Conservation (phyloP, 129 eudicot species). For the Centrapalus pauciflorus region DNA sequence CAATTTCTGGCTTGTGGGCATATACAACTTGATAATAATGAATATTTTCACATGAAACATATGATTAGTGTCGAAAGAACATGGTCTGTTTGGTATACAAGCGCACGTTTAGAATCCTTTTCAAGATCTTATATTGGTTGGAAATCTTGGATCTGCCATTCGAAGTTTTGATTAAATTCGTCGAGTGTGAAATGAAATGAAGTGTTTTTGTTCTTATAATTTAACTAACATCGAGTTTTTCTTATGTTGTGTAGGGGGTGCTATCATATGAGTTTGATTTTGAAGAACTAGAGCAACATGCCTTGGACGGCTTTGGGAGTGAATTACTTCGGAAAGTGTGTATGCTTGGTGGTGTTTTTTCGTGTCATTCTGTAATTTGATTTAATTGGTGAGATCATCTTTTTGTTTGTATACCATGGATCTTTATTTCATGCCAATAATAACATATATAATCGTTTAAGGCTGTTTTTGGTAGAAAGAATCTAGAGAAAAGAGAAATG, state of each 20-base stretch:
- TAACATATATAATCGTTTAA: too few species aligned
- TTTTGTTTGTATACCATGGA: background rate
- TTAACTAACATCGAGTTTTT: background rate
- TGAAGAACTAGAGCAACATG: conserved; percentile 39
- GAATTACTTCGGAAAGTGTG: conserved; percentile 45
- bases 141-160: too few species aligned
- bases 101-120: too few species aligned
- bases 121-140: too few species aligned
- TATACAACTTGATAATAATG: too few species aligned
- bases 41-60: too few species aligned
- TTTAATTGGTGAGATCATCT: conserved; percentile 42
- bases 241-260: conserved; percentile 13
- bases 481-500: too few species aligned
- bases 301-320: conserved; percentile 48
- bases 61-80: too few species aligned
- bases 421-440: too few species aligned
- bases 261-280: conserved; percentile 7
- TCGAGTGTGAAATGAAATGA: background rate
- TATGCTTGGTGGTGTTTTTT: conserved; percentile 60
- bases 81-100: too few species aligned
- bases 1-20: too few species aligned
- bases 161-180: background rate
- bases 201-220: background rate
- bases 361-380: conserved; percentile 55
- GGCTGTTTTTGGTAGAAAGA: too few species aligned